Evolutionary conservation across 2,329 filamentous ascomycete genomes (phyloP), one percentile per base, ranked within the genome.

Genomic region (Fusarium sp.): DNA sequence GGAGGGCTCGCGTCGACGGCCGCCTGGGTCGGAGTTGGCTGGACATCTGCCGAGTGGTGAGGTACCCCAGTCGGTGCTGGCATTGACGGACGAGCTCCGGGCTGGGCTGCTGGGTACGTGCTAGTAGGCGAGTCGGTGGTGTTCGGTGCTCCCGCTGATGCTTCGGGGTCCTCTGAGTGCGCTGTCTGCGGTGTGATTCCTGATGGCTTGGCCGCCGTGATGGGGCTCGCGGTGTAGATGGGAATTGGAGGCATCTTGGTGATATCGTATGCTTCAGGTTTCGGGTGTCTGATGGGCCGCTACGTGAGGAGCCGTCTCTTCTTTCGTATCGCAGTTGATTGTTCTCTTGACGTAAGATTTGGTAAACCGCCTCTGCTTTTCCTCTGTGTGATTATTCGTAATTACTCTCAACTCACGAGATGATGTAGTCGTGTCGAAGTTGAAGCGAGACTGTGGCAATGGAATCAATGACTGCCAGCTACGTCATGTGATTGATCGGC

Each of bases 211-310:
- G 86, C 83, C 40, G 88, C 86, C 76, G 84, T 88, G 80, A 92
- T 90, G 54, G 90, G 90, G 79, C 88, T 90, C 64, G 87, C 81
- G 38, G 86, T 87, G 81, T 91, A 90, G 47, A 91, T 86, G 57
- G 87, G 88, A 70, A 92, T 87, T n/a, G 89, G 86, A 58, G 90
- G 85, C 90, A 92, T 92, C n/a, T 56, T 83, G 59, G 9, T 31
- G 40, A 35, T 38, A 64, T 54, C 6, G 20, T n/a, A 27, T 6
- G 29, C 16, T 45, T 16, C 47, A 9, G n/a, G 52, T 36, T 36
- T 60, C 22, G 20, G 16, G 16, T 38, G 52, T 40, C 42, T 29
- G 18, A 29, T 36, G 7, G n/a, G 47, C 27, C 6, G 33, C 38
- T 33, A 13, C 18, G 7, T 45, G 33, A 35, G 35, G n/a, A 18